phyloP scores from a whole-genome alignment of 2,329 filamentous ascomycete species.

The Pseudopyricularia javanii region DNA sequence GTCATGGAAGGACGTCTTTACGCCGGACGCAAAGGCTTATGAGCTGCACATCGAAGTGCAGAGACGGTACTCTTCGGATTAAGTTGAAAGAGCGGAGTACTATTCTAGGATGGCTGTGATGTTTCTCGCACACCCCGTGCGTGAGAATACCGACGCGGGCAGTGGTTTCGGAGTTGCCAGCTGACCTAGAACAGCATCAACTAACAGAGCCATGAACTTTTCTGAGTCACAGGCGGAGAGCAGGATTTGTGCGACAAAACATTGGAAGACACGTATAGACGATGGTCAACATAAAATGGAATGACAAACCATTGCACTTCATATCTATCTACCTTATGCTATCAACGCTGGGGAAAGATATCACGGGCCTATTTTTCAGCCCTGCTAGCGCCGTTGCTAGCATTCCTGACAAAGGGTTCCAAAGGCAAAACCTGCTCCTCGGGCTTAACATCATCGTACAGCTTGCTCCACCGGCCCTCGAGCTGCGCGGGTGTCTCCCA shows the following conservation, averaged over 20 bases:
- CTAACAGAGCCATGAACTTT: not conserved
- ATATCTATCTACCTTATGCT: not conserved
- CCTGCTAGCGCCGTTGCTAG: slow-evolving; percentile 15
- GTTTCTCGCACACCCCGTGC: too few species aligned
- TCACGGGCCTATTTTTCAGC: not conserved
- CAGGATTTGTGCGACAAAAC: not conserved
- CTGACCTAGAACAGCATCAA: not conserved
- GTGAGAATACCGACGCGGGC: not conserved
- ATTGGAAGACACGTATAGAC: not conserved
- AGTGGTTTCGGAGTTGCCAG: not conserved
- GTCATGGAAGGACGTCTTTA: not conserved
- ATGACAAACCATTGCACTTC: not conserved
- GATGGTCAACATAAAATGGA: not conserved
- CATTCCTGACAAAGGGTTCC: slow-evolving; percentile 35
- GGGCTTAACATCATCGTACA: slow-evolving; percentile 38
- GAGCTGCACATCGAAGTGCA: not conserved
- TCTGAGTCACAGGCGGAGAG: not conserved
- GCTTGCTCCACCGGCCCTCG: slow-evolving; percentile 33
- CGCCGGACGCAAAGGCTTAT: not conserved
- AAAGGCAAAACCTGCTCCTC: slow-evolving; percentile 43
- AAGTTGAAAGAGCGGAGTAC: not conserved
- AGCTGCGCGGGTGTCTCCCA: slow-evolving; percentile 33
- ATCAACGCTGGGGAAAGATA: not conserved
- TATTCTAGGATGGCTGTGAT: not conserved
- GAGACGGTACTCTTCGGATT: not conserved